Conservation (phyloP, 176 grass and related monocot species). For the Dactylis glomerata region DNA sequence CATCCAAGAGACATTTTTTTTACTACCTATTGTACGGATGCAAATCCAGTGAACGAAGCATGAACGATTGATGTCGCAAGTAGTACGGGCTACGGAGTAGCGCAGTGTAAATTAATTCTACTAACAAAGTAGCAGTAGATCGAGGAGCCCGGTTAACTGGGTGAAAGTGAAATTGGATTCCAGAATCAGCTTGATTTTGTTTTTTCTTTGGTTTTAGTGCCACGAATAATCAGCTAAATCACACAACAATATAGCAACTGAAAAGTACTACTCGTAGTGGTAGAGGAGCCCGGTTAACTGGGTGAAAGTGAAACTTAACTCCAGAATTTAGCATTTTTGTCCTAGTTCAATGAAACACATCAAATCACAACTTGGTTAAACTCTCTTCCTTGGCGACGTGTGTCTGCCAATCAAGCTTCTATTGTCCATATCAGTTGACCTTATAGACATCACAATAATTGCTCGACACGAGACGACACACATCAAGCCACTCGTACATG, state of each 20-base stretch:
- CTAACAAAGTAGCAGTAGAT: neutral
- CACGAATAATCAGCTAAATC: neutral
- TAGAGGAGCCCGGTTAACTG: neutral
- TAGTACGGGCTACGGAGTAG: no score
- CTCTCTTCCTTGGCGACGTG: neutral
- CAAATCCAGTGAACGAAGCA: neutral
- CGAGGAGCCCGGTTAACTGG: no score
- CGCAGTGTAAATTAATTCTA: neutral
- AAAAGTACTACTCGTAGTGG: neutral
- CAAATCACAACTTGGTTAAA: neutral
- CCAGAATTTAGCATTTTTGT: neutral
- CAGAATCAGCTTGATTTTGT: neutral
- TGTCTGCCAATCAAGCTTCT: neutral
- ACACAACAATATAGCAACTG: neutral
- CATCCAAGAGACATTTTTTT: neutral
- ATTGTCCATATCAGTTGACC: slow-evolving; percentile 31
- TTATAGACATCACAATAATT: slow-evolving; percentile 19
- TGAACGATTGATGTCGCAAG: no score
- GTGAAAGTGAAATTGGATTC: neutral
- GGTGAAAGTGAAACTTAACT: slow-evolving; percentile 1
- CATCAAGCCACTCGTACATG: slow-evolving; percentile 16
- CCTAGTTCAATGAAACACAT: slow-evolving; percentile 14
- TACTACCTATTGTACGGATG: neutral
- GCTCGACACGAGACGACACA: neutral
- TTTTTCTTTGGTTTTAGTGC: neutral